phyloP scores from a whole-genome alignment of 1,139 yeast species.

The Yamadazyma trypodendri region DNA sequence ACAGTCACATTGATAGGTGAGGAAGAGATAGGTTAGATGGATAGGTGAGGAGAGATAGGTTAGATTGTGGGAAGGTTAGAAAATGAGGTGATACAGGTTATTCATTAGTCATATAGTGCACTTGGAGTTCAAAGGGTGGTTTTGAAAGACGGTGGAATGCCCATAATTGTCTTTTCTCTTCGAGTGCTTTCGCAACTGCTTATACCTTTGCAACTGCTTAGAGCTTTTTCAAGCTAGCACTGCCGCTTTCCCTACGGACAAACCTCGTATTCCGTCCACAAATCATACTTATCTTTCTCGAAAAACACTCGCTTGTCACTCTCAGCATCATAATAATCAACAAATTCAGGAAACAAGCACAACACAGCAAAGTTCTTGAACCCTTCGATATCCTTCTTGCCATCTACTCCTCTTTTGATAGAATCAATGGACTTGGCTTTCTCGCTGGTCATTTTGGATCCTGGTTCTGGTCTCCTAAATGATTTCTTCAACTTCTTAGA shows the following conservation, averaged over 20 bases:
- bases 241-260: constrained; percentile 64
- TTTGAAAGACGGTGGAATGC: too few species aligned
- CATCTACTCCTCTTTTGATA: constrained; percentile 81
- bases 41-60: background rate
- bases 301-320: constrained; percentile 56
- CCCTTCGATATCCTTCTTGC: constrained; percentile 67
- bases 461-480: constrained; percentile 74
- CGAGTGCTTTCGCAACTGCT: too few species aligned
- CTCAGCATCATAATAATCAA: constrained; percentile 66
- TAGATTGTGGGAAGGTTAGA: background rate
- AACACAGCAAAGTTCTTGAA: constrained; percentile 67
- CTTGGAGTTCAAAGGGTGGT: too few species aligned
- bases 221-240: too few species aligned
- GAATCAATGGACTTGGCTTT: constrained; percentile 61
- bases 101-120: background rate
- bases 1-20: constrained; percentile 2
- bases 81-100: too few species aligned
- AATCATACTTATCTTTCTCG: constrained; percentile 54
- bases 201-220: too few species aligned
- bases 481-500: constrained; percentile 60
- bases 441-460: constrained; percentile 55
- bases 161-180: too few species aligned
- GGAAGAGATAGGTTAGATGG: too few species aligned
- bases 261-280: constrained; percentile 75
- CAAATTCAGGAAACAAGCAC: constrained; percentile 67